These are phyloP conservation scores for Lenzites betulinus DNA, from an alignment of 768 basidiomycete genomes.

Conservation along the genomic window DNA sequence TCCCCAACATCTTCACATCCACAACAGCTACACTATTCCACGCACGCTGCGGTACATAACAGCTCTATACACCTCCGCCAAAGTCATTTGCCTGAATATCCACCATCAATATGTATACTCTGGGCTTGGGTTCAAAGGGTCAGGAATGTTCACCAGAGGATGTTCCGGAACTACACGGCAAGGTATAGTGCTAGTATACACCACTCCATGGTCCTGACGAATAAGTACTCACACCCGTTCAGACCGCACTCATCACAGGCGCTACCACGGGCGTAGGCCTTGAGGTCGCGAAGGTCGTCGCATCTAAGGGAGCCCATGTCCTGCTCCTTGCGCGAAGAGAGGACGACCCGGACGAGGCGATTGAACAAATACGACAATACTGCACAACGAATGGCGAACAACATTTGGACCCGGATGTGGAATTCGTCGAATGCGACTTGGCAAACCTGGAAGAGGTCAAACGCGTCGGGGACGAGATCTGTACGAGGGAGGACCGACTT, in stretches of 20 bases:
- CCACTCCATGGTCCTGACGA: too few species aligned
- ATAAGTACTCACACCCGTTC: background rate
- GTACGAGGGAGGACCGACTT: constrained; percentile 23
- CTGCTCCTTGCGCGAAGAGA: constrained; percentile 28
- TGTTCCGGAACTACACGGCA: constrained; percentile 7
- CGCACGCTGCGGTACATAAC: too few species aligned
- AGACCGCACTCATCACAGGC: constrained; percentile 36
- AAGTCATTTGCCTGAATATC: too few species aligned
- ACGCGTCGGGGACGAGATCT: constrained; percentile 30
- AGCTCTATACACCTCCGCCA: too few species aligned
- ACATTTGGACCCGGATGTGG: constrained; percentile 21
- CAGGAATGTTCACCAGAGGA: background rate
- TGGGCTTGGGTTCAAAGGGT: background rate
- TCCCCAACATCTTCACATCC: background rate
- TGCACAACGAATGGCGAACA: background rate
- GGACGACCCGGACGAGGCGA: constrained; percentile 30
- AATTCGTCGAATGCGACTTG: constrained; percentile 33
- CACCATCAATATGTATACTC: background rate
- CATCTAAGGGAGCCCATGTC: constrained; percentile 32
- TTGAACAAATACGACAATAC: constrained; percentile 26
- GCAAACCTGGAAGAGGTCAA: constrained; percentile 30
- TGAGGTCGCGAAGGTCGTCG: constrained; percentile 34
- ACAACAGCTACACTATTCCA: too few species aligned
- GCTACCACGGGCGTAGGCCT: constrained; percentile 34
- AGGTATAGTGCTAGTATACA: too few species aligned